Base-by-base conservation (phyloP, 495 filamentous ascomycete genomes). In the Entonaema liquescens region DNA sequence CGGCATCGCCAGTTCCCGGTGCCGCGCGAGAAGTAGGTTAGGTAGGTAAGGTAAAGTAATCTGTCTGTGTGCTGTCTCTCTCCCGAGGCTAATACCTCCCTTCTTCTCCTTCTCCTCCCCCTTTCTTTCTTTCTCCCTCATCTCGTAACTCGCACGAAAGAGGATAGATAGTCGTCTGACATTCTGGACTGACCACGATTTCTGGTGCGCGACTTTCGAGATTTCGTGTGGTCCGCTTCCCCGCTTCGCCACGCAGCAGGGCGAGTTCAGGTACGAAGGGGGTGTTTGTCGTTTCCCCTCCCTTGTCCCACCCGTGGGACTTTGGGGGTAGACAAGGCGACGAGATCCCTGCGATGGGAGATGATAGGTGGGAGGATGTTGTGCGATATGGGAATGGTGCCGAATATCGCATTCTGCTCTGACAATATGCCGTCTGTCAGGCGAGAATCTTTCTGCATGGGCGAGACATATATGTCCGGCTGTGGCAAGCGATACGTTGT, bases 1-100 rank as follows among this genome's bases (percentile, higher is more conserved):
- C 70, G 70, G 67, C 65, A 58, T 65, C 70, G 70, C 65, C 56
- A 53, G 33, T 31, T 33, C 53, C 65, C 70, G 59, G 64, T 17
- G 29, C 23, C 31, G 31, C 26, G 50, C 59, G 25, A 29, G 42
- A 58, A 29, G 26, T 47, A 29, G 5, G 31, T 33, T 7, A 33
- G n/a, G n/a, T n/a, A n/a, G n/a, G n/a, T n/a, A 31, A 31, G 29
- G 29, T 31, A 31, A 31, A 50, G 31, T 23, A 21, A 49, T 62
- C 62, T 47, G 68, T 66, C 57, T 66, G 36, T 42, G 53, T 36
- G 33, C 9, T 25, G 21, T 21, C 47, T 35, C 11, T 12, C 38
- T 55, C 13, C 31, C 31, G 31, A 26, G 23, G 28, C n/a, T 4
- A 47, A 21, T 23, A 12, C 9, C n/a, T n/a, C 25, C 53, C 28